Percentiles rank a stretch among this genome's conserved stretches.
These are phyloP conservation scores for Mycena haematopus DNA, from an alignment of 768 basidiomycete species.

Conservation along the genomic window DNA sequence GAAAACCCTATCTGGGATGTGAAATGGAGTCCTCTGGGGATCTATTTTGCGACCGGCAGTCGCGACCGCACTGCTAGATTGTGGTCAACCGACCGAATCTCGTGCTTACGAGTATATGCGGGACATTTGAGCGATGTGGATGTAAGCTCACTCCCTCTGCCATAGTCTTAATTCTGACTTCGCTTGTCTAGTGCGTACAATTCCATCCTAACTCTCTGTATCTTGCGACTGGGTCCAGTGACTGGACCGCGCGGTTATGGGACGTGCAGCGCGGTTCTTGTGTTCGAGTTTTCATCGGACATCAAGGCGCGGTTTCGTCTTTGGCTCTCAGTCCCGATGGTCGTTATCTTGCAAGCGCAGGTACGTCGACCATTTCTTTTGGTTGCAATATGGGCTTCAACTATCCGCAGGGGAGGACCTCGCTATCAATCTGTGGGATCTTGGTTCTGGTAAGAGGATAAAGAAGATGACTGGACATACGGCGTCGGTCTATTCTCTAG, in stretches of 20 bases:
- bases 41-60: constrained; percentile 98
- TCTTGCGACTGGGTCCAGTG: constrained; percentile 95
- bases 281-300: constrained; percentile 94
- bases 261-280: constrained; percentile 96
- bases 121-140: constrained; percentile 98
- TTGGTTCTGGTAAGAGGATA: constrained; percentile 91
- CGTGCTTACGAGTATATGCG: constrained; percentile 89
- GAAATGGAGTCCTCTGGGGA: constrained; percentile 97
- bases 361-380: constrained; percentile 42
- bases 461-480: constrained; percentile 98
- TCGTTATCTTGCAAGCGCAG: constrained; percentile 89
- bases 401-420: constrained; percentile 76
- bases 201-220: constrained; percentile 99
- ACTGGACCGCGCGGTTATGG: constrained; percentile 96
- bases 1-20: constrained; percentile 99
- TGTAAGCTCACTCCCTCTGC: constrained; percentile 57
- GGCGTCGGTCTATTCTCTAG: constrained; percentile 85
- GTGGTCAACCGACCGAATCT: constrained; percentile 93
- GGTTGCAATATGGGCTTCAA: constrained; percentile 2
- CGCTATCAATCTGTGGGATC: constrained; percentile 95
- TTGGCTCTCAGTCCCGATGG: constrained; percentile 95
- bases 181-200: constrained; percentile 72
- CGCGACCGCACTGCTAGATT: constrained; percentile 93
- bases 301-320: constrained; percentile 86
- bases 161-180: constrained; percentile 1